Conservation (phyloP, 768 basidiomycete genomes). For the Panaeolus papilionaceus region DNA sequence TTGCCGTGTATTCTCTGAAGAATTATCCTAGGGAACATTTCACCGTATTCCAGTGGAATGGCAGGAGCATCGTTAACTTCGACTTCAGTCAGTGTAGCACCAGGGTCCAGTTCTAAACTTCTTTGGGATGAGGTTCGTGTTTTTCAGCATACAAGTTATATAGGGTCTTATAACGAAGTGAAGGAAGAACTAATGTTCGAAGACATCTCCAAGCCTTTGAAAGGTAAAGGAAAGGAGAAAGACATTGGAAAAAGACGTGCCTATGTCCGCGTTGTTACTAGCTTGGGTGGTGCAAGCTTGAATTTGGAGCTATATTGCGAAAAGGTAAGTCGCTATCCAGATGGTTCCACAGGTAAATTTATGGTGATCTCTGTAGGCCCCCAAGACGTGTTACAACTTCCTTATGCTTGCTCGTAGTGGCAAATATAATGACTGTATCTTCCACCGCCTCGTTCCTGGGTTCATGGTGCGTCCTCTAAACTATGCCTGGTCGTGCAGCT, state of each 20-base stretch:
- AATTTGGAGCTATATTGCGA: conserved; percentile 90
- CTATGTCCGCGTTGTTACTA: conserved; percentile 96
- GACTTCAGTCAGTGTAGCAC: conserved; percentile 83
- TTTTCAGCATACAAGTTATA: background rate
- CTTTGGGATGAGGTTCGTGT: conserved; percentile 88
- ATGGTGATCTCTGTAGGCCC: conserved; percentile 61
- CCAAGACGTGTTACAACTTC: conserved; percentile 99
- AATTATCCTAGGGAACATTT: conserved; percentile 73
- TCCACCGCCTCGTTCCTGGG: conserved; percentile 92
- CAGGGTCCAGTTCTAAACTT: conserved; percentile 70
- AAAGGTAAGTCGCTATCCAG: conserved; percentile 55
- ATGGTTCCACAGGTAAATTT: background rate
- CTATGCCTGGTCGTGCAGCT: conserved; percentile 18
- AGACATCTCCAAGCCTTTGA: conserved; percentile 78
- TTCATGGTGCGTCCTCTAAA: conserved; percentile 75
- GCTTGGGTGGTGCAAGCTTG: conserved; percentile 82
- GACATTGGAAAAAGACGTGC: conserved; percentile 90
- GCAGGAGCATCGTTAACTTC: conserved; percentile 95
- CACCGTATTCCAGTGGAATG: conserved; percentile 89
- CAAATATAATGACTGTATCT: conserved; percentile 89
- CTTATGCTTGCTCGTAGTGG: conserved; percentile 90
- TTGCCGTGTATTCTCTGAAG: conserved; percentile 1
- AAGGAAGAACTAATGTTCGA: conserved; percentile 99
- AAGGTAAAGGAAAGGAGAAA: conserved; percentile 93
- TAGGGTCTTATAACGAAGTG: background rate